A percentile compares a stretch with the other conserved stretches of the same genome.
Conservation (phyloP, 257 asterid species). For the Anisodus tanguticus region DNA sequence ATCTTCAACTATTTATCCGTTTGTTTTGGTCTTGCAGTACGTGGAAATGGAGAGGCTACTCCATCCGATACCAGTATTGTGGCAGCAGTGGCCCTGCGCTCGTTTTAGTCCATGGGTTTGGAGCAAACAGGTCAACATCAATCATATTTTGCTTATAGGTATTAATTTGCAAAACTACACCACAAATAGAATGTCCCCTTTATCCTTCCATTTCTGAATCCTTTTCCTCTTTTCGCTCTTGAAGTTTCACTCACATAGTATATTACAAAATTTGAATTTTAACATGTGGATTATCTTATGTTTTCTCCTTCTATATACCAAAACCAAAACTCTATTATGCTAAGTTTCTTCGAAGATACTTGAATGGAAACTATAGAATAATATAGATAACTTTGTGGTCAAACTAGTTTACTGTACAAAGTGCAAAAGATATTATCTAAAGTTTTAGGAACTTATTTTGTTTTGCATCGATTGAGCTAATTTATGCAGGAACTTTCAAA, state of each 20-base stretch:
- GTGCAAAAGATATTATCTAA: background rate
- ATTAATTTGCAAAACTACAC: conserved; percentile 42
- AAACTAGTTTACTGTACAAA: background rate
- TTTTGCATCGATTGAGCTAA: background rate
- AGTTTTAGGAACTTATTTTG: background rate
- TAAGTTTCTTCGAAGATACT: background rate
- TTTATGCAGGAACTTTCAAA: background rate
- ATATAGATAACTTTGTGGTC: background rate
- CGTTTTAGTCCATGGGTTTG: conserved; percentile 91
- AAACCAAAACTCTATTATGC: background rate
- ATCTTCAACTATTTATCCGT: background rate
- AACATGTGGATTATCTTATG: background rate
- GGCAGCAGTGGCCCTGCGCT: conserved; percentile 86
- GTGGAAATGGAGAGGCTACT: conserved; percentile 90
- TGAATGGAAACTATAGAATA: background rate
- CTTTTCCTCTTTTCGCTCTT: background rate
- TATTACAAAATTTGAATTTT: background rate
- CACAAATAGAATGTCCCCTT: conserved; percentile 25
- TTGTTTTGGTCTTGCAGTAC: conserved; percentile 47
- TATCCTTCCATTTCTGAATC: conserved; percentile 14
- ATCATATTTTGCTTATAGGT: conserved; percentile 70
- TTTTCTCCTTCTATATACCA: background rate
- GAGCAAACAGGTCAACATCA: conserved; percentile 97
- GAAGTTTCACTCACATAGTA: background rate
- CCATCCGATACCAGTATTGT: conserved; percentile 76